Conservation (phyloP, 768 basidiomycete genomes). For the Daedalea quercina region DNA sequence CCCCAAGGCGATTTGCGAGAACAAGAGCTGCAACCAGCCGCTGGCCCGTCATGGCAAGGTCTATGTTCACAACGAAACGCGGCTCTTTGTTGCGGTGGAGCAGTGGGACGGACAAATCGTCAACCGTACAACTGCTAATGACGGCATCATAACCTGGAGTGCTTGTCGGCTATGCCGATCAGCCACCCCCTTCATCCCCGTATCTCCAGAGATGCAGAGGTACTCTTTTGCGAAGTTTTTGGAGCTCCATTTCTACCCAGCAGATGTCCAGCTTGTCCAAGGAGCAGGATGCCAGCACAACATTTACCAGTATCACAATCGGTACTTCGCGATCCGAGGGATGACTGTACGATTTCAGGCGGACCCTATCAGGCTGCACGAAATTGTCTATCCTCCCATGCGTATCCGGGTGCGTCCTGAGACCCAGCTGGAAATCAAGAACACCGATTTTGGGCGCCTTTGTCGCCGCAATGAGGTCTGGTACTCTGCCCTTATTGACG, state of each 20-base stretch:
- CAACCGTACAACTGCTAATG: slow-evolving; percentile 49
- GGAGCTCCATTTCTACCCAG: slow-evolving; percentile 93
- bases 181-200: slow-evolving; percentile 81
- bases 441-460: slow-evolving; percentile 78
- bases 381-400: slow-evolving; percentile 85
- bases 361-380: slow-evolving; percentile 75
- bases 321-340: slow-evolving; percentile 80
- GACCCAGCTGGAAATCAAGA: slow-evolving; percentile 84
- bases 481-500: slow-evolving; percentile 72
- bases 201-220: slow-evolving; percentile 86
- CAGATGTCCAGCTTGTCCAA: slow-evolving; percentile 76
- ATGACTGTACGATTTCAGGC: slow-evolving; percentile 88
- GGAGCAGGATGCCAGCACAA: slow-evolving; percentile 93
- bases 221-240: slow-evolving; percentile 96
- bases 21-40: slow-evolving; percentile 80
- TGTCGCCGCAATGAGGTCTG: slow-evolving; percentile 65
- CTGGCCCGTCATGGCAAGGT: slow-evolving; percentile 80
- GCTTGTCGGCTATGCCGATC: slow-evolving; percentile 73
- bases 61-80: slow-evolving; percentile 85
- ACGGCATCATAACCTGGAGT: slow-evolving; percentile 88
- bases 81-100: slow-evolving; percentile 80
- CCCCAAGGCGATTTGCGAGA: slow-evolving; percentile 70
- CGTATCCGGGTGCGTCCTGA: slow-evolving; percentile 82
- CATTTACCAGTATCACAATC: slow-evolving; percentile 86
- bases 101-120: slow-evolving; percentile 80